Base-by-base conservation (phyloP, 73 alveolate genomes). In the Paramecium sexaurelia region DNA sequence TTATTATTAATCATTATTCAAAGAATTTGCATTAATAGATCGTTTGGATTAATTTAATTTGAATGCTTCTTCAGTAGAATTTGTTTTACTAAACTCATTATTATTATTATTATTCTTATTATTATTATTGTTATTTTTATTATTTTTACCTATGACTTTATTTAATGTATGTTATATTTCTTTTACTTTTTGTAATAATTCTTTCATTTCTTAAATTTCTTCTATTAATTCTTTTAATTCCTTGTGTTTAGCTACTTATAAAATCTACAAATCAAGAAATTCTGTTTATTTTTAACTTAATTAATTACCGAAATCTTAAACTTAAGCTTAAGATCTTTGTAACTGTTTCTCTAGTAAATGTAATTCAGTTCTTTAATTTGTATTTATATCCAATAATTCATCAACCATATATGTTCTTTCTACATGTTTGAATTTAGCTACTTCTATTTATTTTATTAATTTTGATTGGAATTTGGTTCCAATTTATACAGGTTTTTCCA, bases 331-430 rank as follows among this genome's bases (percentile, higher is more conserved):
- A 20, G 90, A 78, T 78, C 71, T 78, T 61, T 78, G 24, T 24
- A 78, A 24, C 55, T 78, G 24, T 24, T 41, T 41, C 15, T 78
- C 90, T 78, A 78, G 19, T 22, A 13, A 24, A 11, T 41, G 55
- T 20, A 37, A 78, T 43, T 78, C 68, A 5, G 9, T 22, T 78
- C 90, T 37, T 22, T 41, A 24, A 78, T 78, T 37, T 15, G 39
- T 41, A 24, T 36, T 43, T 5, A 7, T 22, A 13, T 78, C 47
- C 15, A 19, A 24, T 41, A 78, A 33, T 45, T 78, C 90, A 78
- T 78, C 90, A n/a, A 78, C 90, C 17, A 43, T 24, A 78, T 78
- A 19, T 36, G 90, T 78, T 41, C 90, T 37, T 45, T 78, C 90
- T 7, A 29, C 55, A 43, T 78, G 90, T 78, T 45, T 78, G 27